Evolutionary conservation across 441 rosid species (phyloP).

Genomic region (Rhodomyrtus psidioides): DNA sequence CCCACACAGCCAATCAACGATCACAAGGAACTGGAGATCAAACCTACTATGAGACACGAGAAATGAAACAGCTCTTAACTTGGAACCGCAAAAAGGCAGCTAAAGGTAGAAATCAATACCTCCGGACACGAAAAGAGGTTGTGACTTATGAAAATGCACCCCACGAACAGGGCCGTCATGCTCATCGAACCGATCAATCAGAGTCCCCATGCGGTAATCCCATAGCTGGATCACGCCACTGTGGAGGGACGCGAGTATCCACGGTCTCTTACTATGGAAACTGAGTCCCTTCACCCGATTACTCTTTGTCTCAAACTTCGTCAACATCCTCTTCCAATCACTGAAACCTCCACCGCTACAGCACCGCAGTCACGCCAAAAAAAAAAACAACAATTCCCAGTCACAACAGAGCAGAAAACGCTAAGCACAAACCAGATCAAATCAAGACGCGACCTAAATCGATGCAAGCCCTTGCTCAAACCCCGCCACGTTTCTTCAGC

Average conservation of each 20-base stretch:
- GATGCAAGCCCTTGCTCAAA: background rate
- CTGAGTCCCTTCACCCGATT: slow-evolving; percentile 85
- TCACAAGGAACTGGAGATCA: background rate
- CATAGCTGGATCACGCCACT: slow-evolving; percentile 89
- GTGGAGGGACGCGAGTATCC: slow-evolving; percentile 90
- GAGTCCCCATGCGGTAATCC: slow-evolving; percentile 86
- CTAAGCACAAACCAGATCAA: background rate
- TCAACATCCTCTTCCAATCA: slow-evolving; percentile 50
- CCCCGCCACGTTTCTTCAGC: background rate
- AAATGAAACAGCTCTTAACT: background rate
- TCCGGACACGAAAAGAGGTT: slow-evolving; percentile 79
- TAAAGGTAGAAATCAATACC: slow-evolving; percentile 22
- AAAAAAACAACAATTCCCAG: background rate
- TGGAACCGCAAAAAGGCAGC: background rate
- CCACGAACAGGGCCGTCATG: slow-evolving; percentile 92
- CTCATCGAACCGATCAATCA: slow-evolving; percentile 76
- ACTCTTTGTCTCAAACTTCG: slow-evolving; percentile 83
- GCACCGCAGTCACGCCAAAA: background rate
- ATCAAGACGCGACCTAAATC: background rate
- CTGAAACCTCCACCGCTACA: background rate
- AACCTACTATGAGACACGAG: background rate
- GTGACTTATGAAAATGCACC: slow-evolving; percentile 70
- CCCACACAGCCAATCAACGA: background rate
- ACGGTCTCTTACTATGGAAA: slow-evolving; percentile 73
- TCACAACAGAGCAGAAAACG: background rate